Evolutionary conservation across 139 green algal genomes (phyloP).

Genomic region (Auxenochlorella protothecoides): DNA sequence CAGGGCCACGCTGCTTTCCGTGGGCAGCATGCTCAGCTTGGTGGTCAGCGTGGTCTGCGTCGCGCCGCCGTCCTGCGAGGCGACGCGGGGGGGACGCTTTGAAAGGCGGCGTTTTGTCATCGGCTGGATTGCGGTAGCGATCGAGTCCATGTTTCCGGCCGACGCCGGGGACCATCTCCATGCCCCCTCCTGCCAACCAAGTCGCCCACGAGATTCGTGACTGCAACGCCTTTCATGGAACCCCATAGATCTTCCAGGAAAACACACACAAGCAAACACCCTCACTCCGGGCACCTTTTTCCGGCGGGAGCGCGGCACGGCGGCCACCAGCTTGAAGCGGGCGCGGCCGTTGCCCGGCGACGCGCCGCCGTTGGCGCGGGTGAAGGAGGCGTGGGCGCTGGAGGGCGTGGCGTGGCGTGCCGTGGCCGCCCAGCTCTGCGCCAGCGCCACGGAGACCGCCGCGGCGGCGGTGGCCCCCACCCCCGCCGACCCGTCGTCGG

Average conservation of each 20-base stretch:
- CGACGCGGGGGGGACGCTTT: not conserved
- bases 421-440: constrained; percentile 34
- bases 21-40: not conserved
- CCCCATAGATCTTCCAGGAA: too few relatives aligned
- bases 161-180: too few relatives aligned
- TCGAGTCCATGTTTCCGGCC: too few relatives aligned
- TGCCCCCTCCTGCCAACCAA: too few relatives aligned
- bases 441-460: constrained; percentile 48
- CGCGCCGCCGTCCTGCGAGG: not conserved
- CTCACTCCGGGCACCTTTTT: too few relatives aligned
- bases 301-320: constrained; percentile 20
- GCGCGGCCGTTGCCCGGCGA: constrained; percentile 10
- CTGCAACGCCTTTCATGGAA: too few relatives aligned
- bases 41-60: not conserved
- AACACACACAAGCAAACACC: too few relatives aligned
- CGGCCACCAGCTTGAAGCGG: constrained; percentile 51
- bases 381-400: not conserved
- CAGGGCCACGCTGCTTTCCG: constrained; percentile 4
- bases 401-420: constrained; percentile 6
- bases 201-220: too few relatives aligned
- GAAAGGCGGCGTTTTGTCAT: too few relatives aligned
- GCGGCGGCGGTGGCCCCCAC: constrained; percentile 46
- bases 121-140: too few relatives aligned
- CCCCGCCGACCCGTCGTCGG: constrained; percentile 39
- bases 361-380: not conserved